Conservation (phyloP, 805 yeast genomes). For the Yamadazyma ubonensis region DNA sequence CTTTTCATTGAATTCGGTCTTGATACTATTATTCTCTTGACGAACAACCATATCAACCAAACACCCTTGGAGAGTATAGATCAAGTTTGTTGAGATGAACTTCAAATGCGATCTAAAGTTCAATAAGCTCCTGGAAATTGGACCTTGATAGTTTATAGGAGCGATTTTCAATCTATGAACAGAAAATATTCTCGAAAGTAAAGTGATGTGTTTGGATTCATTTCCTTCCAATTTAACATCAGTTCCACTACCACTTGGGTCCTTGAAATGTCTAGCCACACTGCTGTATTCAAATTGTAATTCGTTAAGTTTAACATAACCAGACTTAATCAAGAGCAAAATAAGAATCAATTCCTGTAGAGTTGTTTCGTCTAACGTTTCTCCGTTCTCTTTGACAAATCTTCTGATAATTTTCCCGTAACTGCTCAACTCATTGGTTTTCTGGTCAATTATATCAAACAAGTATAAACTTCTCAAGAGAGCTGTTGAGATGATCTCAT, state of each 20-base stretch:
- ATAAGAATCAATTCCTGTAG: conserved; percentile 48
- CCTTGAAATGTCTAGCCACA: conserved; percentile 34
- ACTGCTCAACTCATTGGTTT: conserved; percentile 43
- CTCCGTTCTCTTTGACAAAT: conserved; percentile 22
- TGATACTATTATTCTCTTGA: conserved; percentile 45
- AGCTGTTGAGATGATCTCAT: conserved; percentile 58
- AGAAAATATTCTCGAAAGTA: conserved; percentile 39
- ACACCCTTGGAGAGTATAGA: conserved; percentile 55
- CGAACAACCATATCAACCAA: conserved; percentile 50
- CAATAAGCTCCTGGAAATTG: conserved; percentile 64
- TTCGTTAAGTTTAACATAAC: conserved; percentile 41
- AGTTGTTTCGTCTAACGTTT: conserved; percentile 15
- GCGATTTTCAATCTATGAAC: conserved; percentile 34
- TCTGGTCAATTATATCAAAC: conserved; percentile 46
- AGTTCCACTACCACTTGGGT: conserved; percentile 18
- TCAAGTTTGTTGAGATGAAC: conserved; percentile 47
- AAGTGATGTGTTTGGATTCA: conserved; percentile 33
- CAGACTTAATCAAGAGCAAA: conserved; percentile 41
- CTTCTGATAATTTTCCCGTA: conserved; percentile 52
- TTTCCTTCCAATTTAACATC: conserved; percentile 39
- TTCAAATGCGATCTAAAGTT: conserved; percentile 65
- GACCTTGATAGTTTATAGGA: conserved; percentile 62
- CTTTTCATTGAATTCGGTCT: conserved; percentile 41
- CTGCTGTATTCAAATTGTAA: conserved; percentile 30
- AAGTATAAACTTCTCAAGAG: conserved; percentile 53